Evolutionary conservation across 495 filamentous ascomycete species (phyloP).

Genomic region (Penicillium longicatenatum): DNA sequence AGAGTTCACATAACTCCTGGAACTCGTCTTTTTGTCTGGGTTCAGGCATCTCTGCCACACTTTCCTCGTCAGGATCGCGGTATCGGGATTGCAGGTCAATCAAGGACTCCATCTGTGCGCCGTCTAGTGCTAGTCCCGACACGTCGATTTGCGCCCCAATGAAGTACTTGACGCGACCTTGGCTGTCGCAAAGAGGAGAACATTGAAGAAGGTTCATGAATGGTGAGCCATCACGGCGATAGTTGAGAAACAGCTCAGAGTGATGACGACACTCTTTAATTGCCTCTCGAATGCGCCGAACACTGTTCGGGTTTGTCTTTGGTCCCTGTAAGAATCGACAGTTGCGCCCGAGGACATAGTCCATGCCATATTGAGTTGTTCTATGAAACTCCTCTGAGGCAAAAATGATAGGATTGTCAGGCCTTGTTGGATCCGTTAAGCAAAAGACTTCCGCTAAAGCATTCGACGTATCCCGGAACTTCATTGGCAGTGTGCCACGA

Average conservation of each 20-base stretch:
- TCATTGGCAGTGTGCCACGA: constrained; percentile 35
- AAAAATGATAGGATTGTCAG: constrained; percentile 78
- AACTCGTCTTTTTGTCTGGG: constrained; percentile 38
- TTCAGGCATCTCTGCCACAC: constrained; percentile 17
- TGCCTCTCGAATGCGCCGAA: constrained; percentile 57
- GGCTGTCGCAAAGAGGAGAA: constrained; percentile 61
- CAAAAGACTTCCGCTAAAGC: constrained; percentile 77
- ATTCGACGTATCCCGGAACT: constrained; percentile 60
- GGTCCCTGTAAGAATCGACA: constrained; percentile 64
- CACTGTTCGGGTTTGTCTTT: constrained; percentile 51
- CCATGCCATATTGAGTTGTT: constrained; percentile 62
- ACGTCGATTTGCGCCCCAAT: constrained; percentile 65
- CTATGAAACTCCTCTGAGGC: constrained; percentile 58
- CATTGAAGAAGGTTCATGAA: constrained; percentile 69
- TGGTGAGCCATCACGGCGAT: constrained; percentile 62
- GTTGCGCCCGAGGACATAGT: constrained; percentile 60
- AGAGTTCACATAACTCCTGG: constrained; percentile 57
- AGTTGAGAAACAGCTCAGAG: constrained; percentile 69
- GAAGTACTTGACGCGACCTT: constrained; percentile 61
- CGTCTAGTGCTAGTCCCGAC: constrained; percentile 56
- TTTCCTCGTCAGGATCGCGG: constrained; percentile 21
- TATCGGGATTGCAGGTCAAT: constrained; percentile 41
- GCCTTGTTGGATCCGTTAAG: constrained; percentile 70
- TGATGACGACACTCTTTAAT: constrained; percentile 61
- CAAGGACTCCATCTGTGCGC: constrained; percentile 60